Conservation (phyloP, 306 rosid species). For the Senna tora region DNA sequence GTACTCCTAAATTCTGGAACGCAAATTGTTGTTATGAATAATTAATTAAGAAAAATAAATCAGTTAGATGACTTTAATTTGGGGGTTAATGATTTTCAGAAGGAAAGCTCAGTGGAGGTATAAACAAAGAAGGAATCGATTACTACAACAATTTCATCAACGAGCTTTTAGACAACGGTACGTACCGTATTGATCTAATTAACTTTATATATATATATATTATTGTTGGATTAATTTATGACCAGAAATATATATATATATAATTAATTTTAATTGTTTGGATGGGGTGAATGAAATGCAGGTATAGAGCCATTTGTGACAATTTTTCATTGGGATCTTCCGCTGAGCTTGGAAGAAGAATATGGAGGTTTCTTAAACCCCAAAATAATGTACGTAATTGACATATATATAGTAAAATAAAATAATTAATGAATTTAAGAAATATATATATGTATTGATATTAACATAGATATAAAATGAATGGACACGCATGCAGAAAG, state of each 20-base stretch:
- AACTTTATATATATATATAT: too few species aligned
- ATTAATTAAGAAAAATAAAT: too few species aligned
- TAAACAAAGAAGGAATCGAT: slow-evolving; percentile 55
- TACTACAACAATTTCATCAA: slow-evolving; percentile 67
- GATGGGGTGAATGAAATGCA: background rate
- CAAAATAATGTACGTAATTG: slow-evolving; percentile 31
- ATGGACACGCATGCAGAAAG: background rate
- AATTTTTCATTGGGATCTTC: slow-evolving; percentile 70
- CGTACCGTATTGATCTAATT: too few species aligned
- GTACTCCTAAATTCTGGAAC: too few species aligned
- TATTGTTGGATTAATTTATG: background rate
- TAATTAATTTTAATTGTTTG: too few species aligned
- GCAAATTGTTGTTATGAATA: too few species aligned
- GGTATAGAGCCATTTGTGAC: slow-evolving; percentile 59
- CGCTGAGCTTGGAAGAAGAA: slow-evolving; percentile 59
- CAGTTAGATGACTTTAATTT: too few species aligned
- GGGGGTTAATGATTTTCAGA: slow-evolving; percentile 27
- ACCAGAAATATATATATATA: background rate
- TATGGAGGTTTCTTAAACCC: slow-evolving; percentile 56
- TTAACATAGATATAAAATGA: too few species aligned
- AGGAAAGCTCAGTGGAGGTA: slow-evolving; percentile 61
- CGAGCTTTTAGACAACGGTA: slow-evolving; percentile 52
- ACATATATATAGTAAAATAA: too few species aligned
- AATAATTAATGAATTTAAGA: too few species aligned
- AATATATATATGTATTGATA: too few species aligned